Evolutionary conservation across 2,329 filamentous ascomycete genomes (phyloP), one percentile per base, ranked within the genome.

Genomic region (Leptographium flavum): DNA sequence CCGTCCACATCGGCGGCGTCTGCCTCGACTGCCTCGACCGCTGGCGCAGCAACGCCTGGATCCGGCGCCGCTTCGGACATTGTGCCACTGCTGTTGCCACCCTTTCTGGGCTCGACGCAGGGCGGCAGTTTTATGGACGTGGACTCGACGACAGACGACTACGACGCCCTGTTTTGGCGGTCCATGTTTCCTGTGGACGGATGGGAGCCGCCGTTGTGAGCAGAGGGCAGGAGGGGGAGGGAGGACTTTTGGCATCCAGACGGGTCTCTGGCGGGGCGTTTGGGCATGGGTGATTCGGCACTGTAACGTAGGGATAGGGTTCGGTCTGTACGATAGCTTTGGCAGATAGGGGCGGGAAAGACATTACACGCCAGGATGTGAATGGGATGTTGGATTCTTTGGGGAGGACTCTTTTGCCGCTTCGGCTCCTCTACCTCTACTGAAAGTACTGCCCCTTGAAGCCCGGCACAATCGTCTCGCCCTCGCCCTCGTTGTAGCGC

Each of bases 91-190:
- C n/a, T 23, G 22, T 11, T 25, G 32, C 23, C 39, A n/a, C 23
- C 31, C 9, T 21, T 27, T 3, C 11, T 19, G 41, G 23, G n/a
- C n/a, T n/a, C 28, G n/a, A 10, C 8, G 21, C 21, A 15, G 14
- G 6, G 11, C 10, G 42, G 30, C 23, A 36, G 22, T 14, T 13
- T 45, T 17, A 48, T 49, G 47, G 50, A 52, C 21, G 7, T 50
- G 2, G 50, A 52, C 39, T 25, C 7, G 13, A 22, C 21, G 7
- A 22, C 35, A 5, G 38, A 43, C 19, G 50, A 52, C 11, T 35
- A 49, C 14, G 47, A 50, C 35, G 45, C 27, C n/a, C 10, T 39
- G 10, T 52, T 52, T 15, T 44, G 42, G 42, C 28, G 25, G 5
- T 27, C 35, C 25, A 44, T 44, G 13, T 32, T 44, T 17, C 25